Evolutionary conservation across 1,139 yeast genomes (phyloP).

Genomic region (Nakaseomyces glabratus): DNA sequence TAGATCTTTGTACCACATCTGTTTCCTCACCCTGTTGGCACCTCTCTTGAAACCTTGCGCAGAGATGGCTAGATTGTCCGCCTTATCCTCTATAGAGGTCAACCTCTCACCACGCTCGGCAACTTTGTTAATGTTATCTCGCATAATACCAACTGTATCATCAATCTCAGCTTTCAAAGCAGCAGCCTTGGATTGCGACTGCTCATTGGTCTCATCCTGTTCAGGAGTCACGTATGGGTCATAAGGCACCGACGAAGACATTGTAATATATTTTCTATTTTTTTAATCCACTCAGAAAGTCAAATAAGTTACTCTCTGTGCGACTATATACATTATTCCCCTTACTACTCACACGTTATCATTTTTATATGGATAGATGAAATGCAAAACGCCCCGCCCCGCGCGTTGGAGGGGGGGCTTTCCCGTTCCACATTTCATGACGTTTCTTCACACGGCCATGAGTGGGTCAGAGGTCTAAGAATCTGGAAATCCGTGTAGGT

Average conservation of each 20-base stretch:
- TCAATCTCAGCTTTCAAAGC: conserved; percentile 89
- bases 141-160: conserved; percentile 96
- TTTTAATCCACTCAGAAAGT: background rate
- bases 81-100: conserved; percentile 87
- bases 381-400: no score
- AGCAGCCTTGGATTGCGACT: conserved; percentile 54
- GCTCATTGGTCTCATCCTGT: conserved; percentile 34
- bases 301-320: no score
- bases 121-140: conserved; percentile 92
- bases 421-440: no score
- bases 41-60: conserved; percentile 97
- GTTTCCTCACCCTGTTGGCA: conserved; percentile 95
- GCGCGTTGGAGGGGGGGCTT: no score
- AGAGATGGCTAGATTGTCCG: conserved; percentile 83
- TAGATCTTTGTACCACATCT: conserved; percentile 99
- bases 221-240: conserved; percentile 78
- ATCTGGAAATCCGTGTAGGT: no score
- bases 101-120: conserved; percentile 91
- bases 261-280: conserved; percentile 18
- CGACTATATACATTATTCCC: background rate
- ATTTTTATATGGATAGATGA: no score
- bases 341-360: no score
- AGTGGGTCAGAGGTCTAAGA: no score
- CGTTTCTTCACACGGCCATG: no score
- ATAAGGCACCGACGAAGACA: conserved; percentile 81